These are phyloP conservation scores for Ogataea zsoltii DNA, from an alignment of 805 yeast species.

Conservation along the genomic window DNA sequence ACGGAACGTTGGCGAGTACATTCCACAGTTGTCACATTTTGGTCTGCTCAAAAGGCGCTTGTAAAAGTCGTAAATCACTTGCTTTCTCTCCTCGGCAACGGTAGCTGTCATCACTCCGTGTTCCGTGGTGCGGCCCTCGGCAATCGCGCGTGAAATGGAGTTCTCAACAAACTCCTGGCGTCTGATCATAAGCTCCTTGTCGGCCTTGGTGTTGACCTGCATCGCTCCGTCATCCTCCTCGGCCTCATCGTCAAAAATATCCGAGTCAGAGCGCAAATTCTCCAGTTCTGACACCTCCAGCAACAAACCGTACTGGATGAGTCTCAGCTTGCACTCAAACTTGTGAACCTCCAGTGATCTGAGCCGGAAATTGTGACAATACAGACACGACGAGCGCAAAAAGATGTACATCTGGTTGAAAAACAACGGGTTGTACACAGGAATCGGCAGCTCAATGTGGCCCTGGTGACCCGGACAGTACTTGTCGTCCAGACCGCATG, in stretches of 20 bases:
- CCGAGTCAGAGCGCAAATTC: conserved; percentile 47
- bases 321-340: conserved; percentile 71
- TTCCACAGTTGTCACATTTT: conserved; percentile 93
- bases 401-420: conserved; percentile 87
- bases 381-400: conserved; percentile 82
- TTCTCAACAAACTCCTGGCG: conserved; percentile 71
- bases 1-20: conserved; percentile 92
- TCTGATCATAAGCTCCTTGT: conserved; percentile 48
- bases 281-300: conserved; percentile 77
- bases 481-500: conserved; percentile 94
- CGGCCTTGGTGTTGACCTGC: conserved; percentile 27
- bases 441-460: conserved; percentile 93
- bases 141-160: conserved; percentile 71
- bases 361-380: conserved; percentile 84
- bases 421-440: conserved; percentile 92
- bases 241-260: conserved; percentile 44
- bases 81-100: conserved; percentile 84
- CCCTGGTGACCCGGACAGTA: conserved; percentile 99
- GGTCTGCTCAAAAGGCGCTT: conserved; percentile 71
- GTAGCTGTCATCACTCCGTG: conserved; percentile 80
- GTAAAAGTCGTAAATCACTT: conserved; percentile 69
- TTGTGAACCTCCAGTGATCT: conserved; percentile 69
- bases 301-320: conserved; percentile 86
- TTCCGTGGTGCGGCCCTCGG: conserved; percentile 69
- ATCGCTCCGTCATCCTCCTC: conserved; percentile 43